Base-by-base conservation (phyloP, 805 yeast species). In the Kurtzmaniella fragi region DNA sequence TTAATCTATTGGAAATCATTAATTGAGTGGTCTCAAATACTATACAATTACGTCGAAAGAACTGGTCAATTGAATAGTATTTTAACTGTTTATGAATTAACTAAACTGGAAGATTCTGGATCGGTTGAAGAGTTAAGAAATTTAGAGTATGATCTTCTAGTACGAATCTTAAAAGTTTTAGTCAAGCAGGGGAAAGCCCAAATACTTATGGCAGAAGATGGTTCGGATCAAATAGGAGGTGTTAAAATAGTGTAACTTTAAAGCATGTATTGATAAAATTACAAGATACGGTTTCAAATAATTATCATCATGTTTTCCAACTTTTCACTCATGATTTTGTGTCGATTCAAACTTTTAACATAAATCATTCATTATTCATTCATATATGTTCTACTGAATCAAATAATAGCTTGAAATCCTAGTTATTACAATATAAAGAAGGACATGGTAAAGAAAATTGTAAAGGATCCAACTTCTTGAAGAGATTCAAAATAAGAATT, bases 51-150 rank as follows among this genome's bases (percentile, higher is more conserved):
- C 43, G 57, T 63, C n/a, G 90, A 84, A 39, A 64, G 69, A 15
- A 77, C 91, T 0, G 96, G 96, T 0, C 95, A 88, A 53, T 64
- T 73, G 39, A 85, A 86, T 5, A 69, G 82, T 1, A 82, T 91
- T 2, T 62, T 91, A 37, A 91, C 98, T 0, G 59, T 89, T 12
- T 89, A 85, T 57, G 98, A 91, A 59, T 57, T 91, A 28, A 67
- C 82, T 0, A 75, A 77, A 41, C 82, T 85, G 38, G 70, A 64
- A 32, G 91, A 84, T 33, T 59, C 75, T 38, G 74, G 77, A 1
- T 42, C 56, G 1, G 67, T 71, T 4, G 78, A 80, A 50, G 82
- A 75, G 32, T 80, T 90, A 48, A 70, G 71, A 39, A 78, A 78
- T 11, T 71, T 89, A 47, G 88, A 85, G 47, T 65, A 73, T 28